Evolutionary conservation across 352 stramenopile genomes (phyloP).

Genomic region (Globisporangium viniferum): DNA sequence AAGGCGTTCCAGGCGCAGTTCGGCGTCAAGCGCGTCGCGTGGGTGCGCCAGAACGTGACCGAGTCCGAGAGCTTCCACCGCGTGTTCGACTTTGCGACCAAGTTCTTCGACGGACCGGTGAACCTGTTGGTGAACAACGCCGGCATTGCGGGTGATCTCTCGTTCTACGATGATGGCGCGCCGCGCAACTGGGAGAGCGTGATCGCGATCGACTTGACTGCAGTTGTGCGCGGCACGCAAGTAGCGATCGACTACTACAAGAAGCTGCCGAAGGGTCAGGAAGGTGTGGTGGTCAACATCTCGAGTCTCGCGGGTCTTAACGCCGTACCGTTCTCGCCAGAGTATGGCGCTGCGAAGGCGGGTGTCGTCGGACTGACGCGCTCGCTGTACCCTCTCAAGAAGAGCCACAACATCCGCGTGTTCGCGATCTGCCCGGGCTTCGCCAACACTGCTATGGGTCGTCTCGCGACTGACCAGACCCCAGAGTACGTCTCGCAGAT

Average conservation of each 20-base stretch:
- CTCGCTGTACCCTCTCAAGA: slow-evolving; percentile 58
- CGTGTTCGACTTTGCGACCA: slow-evolving; percentile 52
- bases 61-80: slow-evolving; percentile 60
- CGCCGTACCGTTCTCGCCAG: slow-evolving; percentile 47
- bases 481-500: slow-evolving; percentile 10
- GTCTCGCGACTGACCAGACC: neutral
- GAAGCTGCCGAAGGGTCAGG: slow-evolving; percentile 50
- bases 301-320: slow-evolving; percentile 15
- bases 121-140: slow-evolving; percentile 85
- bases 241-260: slow-evolving; percentile 58
- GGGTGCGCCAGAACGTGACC: slow-evolving; percentile 68
- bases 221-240: slow-evolving; percentile 68
- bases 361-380: slow-evolving; percentile 76
- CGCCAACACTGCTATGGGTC: slow-evolving; percentile 26
- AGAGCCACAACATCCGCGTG: slow-evolving; percentile 65
- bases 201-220: slow-evolving; percentile 66
- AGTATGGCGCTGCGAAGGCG: slow-evolving; percentile 75
- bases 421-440: slow-evolving; percentile 23
- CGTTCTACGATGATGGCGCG: slow-evolving; percentile 42
- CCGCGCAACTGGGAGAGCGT: slow-evolving; percentile 53
- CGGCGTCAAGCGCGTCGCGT: slow-evolving; percentile 51
- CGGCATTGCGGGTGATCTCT: slow-evolving; percentile 55
- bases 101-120: slow-evolving; percentile 56
- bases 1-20: slow-evolving; percentile 53
- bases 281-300: slow-evolving; percentile 43